These are phyloP conservation scores for Comarum palustre DNA, from an alignment of 306 rosid species.

Conservation along the genomic window DNA sequence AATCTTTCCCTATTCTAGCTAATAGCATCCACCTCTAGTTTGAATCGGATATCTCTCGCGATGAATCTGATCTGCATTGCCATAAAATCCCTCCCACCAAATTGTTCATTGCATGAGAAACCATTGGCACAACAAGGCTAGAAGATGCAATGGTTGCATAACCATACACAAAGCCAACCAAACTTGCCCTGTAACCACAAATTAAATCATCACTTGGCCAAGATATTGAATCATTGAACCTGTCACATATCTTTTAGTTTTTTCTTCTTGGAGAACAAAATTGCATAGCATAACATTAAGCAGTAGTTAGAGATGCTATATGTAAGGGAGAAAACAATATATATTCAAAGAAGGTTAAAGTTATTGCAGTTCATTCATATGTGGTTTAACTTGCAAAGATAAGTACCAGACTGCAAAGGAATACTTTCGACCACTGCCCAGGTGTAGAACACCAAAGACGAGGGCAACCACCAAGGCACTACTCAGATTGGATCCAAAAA, in stretches of 20 bases:
- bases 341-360: not conserved
- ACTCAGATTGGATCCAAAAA: conserved; percentile 73
- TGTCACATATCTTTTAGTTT: not conserved
- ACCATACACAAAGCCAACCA: conserved; percentile 85
- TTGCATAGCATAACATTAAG: not conserved
- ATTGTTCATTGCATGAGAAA: conserved; percentile 81
- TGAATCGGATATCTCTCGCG: conserved; percentile 19
- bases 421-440: conserved; percentile 77
- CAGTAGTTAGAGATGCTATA: not conserved
- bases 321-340: not conserved
- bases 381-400: conserved; percentile 22
- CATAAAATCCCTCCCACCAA: conserved; percentile 76
- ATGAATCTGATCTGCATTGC: conserved; percentile 50
- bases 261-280: not conserved
- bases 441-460: conserved; percentile 76
- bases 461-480: conserved; percentile 56
- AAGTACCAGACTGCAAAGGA: conserved; percentile 79
- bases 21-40: not conserved
- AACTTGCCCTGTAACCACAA: conserved; percentile 74
- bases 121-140: conserved; percentile 75
- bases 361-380: not conserved
- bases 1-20: not conserved
- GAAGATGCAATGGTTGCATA: conserved; percentile 75
- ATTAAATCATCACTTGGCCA: not conserved
- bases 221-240: not conserved